Evolutionary conservation across 1,139 yeast genomes (phyloP), one percentile per base, ranked within the genome.

Genomic region (Blastobotrys ciferrii): DNA sequence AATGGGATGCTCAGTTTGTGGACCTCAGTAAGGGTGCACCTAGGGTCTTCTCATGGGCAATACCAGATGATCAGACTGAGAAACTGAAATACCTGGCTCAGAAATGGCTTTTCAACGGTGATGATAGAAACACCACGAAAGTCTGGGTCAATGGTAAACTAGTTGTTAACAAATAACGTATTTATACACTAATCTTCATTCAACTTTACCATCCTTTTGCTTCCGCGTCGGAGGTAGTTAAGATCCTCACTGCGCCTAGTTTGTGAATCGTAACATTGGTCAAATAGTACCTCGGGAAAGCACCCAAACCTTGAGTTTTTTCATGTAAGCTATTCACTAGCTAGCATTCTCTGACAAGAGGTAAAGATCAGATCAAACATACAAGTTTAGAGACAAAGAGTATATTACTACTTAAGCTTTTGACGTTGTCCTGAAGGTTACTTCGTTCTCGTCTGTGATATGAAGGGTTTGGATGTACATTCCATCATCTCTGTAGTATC

Each of bases 31-130:
- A 43, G 33, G 40, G 40, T 6, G 17, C 40, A 4, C 19, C 40
- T 5, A 23, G 28, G 28, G 14, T 36, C n/a, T 36, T 36, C 28
- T 4, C 13, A 7, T 86, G 91, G 84, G 94, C 85, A 49, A 31
- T 54, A 30, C 66, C 66, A 19, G 45, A 42, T n/a, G 50, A 53
- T 14, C 40, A 4, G 51, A 53, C 9, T 42, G 47, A 15, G 52
- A 48, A 47, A 38, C 47, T 60, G 18, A 47, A 35, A 44, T 48
- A 84, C 63, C 63, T 87, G 46, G 67, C 91, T 4, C 87, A 87
- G 47, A 89, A 88, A 64, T 92, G 98, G 98, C 72, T 91, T n/a
- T 92, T 88, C 64, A 79, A 82, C 52, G 98, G 98, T 31, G 98
- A 92, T 67, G 96, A 92, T 65, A 76, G 98, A 61, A 92, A 92